Conservation (phyloP, 495 filamentous ascomycete genomes). For the Elasticomyces elasticus region DNA sequence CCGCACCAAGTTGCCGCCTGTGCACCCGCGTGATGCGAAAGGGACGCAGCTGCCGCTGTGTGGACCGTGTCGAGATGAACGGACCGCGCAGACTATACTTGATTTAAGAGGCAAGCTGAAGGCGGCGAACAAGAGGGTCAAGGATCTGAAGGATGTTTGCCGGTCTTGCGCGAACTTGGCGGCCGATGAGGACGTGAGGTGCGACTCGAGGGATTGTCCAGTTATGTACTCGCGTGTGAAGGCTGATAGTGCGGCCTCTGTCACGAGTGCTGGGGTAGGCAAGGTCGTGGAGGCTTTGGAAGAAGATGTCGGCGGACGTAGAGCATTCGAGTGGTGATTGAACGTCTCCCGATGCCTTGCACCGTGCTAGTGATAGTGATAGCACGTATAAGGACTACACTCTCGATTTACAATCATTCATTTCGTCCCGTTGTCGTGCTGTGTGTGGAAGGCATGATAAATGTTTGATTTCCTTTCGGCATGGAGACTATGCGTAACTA, state of each 20-base stretch:
- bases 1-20: constrained; percentile 44
- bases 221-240: constrained; percentile 82
- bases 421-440: too few relatives aligned
- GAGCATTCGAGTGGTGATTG: constrained; percentile 23
- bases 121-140: constrained; percentile 51
- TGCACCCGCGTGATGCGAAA: neutral
- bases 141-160: constrained; percentile 65
- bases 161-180: constrained; percentile 67
- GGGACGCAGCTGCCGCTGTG: constrained; percentile 49
- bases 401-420: too few relatives aligned
- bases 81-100: constrained; percentile 46
- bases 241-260: constrained; percentile 51
- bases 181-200: constrained; percentile 64
- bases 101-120: constrained; percentile 51
- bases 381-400: too few relatives aligned
- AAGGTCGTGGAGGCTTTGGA: constrained; percentile 28
- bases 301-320: constrained; percentile 11
- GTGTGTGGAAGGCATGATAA: too few relatives aligned
- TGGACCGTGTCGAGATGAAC: constrained; percentile 45
- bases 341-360: too few relatives aligned
- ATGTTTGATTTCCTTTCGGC: too few relatives aligned
- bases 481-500: too few relatives aligned
- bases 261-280: constrained; percentile 38
- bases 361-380: too few relatives aligned
- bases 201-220: constrained; percentile 85